Evolutionary conservation across 1,284 basidiomycete species (phyloP), one percentile per base, ranked within the genome.

Genomic region (Sutorius eximius): DNA sequence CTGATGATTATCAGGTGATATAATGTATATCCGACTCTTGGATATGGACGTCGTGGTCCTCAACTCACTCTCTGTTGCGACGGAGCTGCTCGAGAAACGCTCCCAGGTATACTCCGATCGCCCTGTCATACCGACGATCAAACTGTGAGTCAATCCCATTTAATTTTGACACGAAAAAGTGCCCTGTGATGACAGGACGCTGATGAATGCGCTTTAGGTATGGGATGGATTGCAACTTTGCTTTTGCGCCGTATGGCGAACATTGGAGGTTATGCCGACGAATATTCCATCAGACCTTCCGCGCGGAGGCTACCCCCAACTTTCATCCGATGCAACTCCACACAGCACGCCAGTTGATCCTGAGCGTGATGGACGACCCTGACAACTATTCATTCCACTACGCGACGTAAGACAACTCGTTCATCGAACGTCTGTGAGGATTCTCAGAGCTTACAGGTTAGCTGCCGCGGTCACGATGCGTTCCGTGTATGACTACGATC

Each of bases 401-500:
- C 18, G 42, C 29, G 15, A 58, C 50, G 62, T 64, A 52, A 48
- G 15, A 1, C 2, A 40, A 49, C 13, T 24, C 11, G 2, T 20
- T 32, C 15, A 10, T 33, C n/a, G n/a, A n/a, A n/a, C 8, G 5
- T 15, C 12, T 41, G 9, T 20, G 3, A 40, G n/a, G 18, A 33
- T 44, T 30, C 46, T 50, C 3, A 51, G 9, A 6, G 33, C 24
- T 2, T 33, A 20, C 29, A 61, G 64, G 12, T 69, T 64, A 38
- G 16, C 61, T 13, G 53, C 53, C 5, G 49, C 59, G 3, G 43
- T 59, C 13, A 45, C 55, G 2, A 64, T 66, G 61, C 47, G 40
- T 32, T 49, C 61, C 10, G 15, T 63, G 29, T 66, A 66, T 37
- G 64, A 63, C 47, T 66, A 66, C 20, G 61, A 67, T 18, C 67